Evolutionary conservation across 2,329 filamentous ascomycete species (phyloP).

Genomic region (Nothophoma quercina): DNA sequence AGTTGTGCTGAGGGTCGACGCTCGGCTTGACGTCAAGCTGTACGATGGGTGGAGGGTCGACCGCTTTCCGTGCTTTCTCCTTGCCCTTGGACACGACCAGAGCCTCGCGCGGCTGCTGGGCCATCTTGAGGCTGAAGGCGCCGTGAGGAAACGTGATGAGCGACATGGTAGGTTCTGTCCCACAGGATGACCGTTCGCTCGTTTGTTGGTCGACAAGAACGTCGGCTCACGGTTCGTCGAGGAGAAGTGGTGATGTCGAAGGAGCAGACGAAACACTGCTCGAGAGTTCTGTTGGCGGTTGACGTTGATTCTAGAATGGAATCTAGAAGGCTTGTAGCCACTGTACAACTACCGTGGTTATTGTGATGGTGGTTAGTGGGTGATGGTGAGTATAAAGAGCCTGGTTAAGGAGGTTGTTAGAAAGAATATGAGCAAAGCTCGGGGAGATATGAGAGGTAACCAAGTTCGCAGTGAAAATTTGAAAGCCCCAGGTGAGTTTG

Average conservation of each 20-base stretch:
- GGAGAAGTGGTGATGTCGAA: conserved; percentile 1
- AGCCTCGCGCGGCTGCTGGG: conserved; percentile 72
- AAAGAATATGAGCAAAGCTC: conserved; percentile 2
- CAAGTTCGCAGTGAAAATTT: not conserved
- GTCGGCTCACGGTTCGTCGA: not conserved
- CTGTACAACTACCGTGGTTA: conserved; percentile 4
- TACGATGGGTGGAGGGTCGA: conserved; percentile 87
- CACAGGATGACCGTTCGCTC: not conserved
- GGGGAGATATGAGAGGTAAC: not conserved
- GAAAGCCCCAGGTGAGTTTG: conserved; percentile 2
- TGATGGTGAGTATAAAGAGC: not conserved
- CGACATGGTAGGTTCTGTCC: conserved; percentile 10
- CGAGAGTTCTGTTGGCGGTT: not conserved
- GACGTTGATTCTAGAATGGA: no score
- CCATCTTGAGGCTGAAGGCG: conserved; percentile 47
- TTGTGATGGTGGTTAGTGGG: not conserved
- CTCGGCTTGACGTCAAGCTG: conserved; percentile 67
- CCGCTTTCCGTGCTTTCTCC: conserved; percentile 84
- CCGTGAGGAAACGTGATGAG: not conserved
- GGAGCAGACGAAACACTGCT: not conserved
- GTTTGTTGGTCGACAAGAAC: not conserved
- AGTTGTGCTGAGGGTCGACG: conserved; percentile 67
- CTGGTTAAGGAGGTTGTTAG: not conserved
- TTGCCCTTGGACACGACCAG: conserved; percentile 72
- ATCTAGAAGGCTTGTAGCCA: conserved; percentile 3